Evolutionary conservation across 2,329 filamentous ascomycete genomes (phyloP).

Genomic region (Alternaria sp.): DNA sequence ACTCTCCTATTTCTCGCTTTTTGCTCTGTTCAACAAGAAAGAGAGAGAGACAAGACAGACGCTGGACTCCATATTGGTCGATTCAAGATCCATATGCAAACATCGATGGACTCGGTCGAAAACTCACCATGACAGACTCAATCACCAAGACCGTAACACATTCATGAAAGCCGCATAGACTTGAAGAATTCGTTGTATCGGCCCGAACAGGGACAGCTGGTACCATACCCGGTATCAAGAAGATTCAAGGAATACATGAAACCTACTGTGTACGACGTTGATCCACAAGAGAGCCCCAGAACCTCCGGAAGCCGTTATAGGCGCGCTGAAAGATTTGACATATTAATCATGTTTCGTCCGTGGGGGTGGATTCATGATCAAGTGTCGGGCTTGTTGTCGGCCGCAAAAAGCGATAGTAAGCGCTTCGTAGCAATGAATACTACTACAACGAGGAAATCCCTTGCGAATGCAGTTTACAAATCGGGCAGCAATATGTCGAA

Average conservation of each 20-base stretch:
- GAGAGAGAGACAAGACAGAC: not conserved
- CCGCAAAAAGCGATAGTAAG: not conserved
- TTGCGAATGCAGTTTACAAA: conserved; percentile 4
- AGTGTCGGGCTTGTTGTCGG: conserved; percentile 1
- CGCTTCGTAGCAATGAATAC: not conserved
- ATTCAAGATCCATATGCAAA: too few relatives aligned
- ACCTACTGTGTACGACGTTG: not conserved
- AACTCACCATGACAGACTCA: not conserved
- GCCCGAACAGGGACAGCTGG: not conserved
- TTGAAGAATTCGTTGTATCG: not conserved
- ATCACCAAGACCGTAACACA: conserved; percentile 1
- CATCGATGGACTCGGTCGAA: not conserved
- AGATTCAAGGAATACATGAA: conserved; percentile 1
- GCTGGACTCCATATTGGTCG: not conserved
- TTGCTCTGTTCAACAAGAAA: not conserved
- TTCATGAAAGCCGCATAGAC: conserved; percentile 1
- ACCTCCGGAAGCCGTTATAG: not conserved
- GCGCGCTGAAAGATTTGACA: not conserved
- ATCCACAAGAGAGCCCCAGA: conserved; percentile 4
- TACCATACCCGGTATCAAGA: not conserved
- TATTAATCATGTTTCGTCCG: conserved; percentile 1
- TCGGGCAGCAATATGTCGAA: not conserved
- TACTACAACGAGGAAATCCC: conserved; percentile 1
- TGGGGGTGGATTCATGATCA: not conserved
- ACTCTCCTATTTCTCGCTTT: not conserved